phyloP scores from a whole-genome alignment of 2,329 filamentous ascomycete genomes.

The Cordyceps javanica region DNA sequence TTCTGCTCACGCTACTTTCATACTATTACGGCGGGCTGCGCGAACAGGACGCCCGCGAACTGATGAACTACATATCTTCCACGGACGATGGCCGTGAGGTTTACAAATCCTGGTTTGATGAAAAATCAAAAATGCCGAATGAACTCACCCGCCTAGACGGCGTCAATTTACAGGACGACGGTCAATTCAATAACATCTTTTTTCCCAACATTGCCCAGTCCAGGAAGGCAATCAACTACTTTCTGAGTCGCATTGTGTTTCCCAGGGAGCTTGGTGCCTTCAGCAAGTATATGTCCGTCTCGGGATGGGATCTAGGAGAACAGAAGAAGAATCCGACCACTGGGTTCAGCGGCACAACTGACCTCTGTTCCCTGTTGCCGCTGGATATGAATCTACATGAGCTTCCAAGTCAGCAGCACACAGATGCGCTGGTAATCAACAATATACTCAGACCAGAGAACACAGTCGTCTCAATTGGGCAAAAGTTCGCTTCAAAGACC shows the following conservation, averaged over 20 bases:
- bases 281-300: constrained; percentile 54
- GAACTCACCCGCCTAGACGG: constrained; percentile 28
- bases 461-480: constrained; percentile 20
- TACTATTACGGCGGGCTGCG: constrained; percentile 53
- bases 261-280: constrained; percentile 58
- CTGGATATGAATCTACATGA: constrained; percentile 50
- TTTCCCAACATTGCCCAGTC: constrained; percentile 52
- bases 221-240: constrained; percentile 58
- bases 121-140: constrained; percentile 28
- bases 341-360: constrained; percentile 67
- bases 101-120: constrained; percentile 46
- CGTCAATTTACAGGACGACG: constrained; percentile 53
- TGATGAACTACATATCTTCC: constrained; percentile 40
- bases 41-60: constrained; percentile 41
- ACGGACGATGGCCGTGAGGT: constrained; percentile 47
- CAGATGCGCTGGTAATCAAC: constrained; percentile 60
- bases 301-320: constrained; percentile 59
- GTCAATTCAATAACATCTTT: constrained; percentile 39
- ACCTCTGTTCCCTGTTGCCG: constrained; percentile 53
- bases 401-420: constrained; percentile 49
- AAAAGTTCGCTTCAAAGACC: constrained; percentile 21
- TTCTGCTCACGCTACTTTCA: constrained; percentile 48
- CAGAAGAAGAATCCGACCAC: constrained; percentile 44
- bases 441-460: constrained; percentile 53
- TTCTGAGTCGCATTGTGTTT: constrained; percentile 52